Conservation (phyloP, 257 asterid genomes). For the Catharanthus roseus region DNA sequence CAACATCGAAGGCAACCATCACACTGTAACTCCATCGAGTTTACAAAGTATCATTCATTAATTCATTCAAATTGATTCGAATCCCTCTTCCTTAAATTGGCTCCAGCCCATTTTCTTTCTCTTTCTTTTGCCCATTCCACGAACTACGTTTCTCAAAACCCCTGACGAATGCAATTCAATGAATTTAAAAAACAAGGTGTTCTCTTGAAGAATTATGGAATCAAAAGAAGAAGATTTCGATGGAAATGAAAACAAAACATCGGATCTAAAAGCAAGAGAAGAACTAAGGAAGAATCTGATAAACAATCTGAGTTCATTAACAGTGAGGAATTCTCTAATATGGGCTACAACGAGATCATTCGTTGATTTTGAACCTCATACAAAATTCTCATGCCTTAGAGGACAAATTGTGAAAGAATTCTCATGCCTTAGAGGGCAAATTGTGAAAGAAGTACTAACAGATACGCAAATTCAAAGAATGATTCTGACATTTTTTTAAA, state of each 20-base stretch:
- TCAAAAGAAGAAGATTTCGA: constrained; percentile 31
- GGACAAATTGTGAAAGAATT: too few relatives aligned
- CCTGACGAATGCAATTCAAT: too few relatives aligned
- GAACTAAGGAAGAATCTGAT: constrained; percentile 50
- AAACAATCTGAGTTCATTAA: constrained; percentile 45
- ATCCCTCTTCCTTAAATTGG: constrained; percentile 74
- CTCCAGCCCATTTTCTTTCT: constrained; percentile 45
- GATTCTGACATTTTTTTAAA: neutral
- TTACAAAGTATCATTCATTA: constrained; percentile 35
- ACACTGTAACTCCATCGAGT: constrained; percentile 74
- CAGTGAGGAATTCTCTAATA: constrained; percentile 39
- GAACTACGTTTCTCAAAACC: constrained; percentile 47
- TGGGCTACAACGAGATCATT: constrained; percentile 72
- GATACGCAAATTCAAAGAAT: too few relatives aligned
- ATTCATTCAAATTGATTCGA: constrained; percentile 31
- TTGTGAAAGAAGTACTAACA: constrained; percentile 15
- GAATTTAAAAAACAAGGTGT: constrained; percentile 42
- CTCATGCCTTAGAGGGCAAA: too few relatives aligned
- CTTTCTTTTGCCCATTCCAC: constrained; percentile 38
- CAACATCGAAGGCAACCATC: constrained; percentile 61
- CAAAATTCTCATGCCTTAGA: constrained; percentile 81
- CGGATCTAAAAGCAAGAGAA: constrained; percentile 50
- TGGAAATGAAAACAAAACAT: constrained; percentile 46
- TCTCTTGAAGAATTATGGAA: constrained; percentile 38
- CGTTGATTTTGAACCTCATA: constrained; percentile 78